Base-by-base conservation (phyloP, 2,329 filamentous ascomycete species). In the Lasiodiplodia hormozganensis region DNA sequence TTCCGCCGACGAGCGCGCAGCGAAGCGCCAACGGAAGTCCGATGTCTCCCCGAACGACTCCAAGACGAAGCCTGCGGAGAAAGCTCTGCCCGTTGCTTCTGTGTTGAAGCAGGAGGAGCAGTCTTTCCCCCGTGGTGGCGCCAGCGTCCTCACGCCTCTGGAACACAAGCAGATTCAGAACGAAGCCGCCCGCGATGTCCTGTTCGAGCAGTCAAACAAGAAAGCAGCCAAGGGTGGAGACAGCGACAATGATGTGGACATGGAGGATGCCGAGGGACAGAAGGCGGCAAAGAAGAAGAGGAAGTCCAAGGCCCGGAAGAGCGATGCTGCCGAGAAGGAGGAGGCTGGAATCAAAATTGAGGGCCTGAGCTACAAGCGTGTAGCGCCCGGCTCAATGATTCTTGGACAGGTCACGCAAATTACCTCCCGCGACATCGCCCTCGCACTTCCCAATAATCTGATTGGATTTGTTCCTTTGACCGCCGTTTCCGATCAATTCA, bases 131-230 rank as follows among this genome's bases (percentile, higher is more conserved):
- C 89, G 96, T 85, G 96, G 96, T 68, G 96, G 96, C 53, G 95
- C 89, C 65, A 96, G 93, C 76, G 86, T 97, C 65, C 83, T 99
- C 77, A 97, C 96, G 2, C 94, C 96, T 23, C 84, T 99, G 64
- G 96, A 99, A 79, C 92, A 96, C 78, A 97, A 97, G 82, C 93
- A 98, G 81, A 98, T 99, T 71, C 91, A 96, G 75, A 90, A 96
- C 69, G 92, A 98, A 80, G 96, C 96, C 56, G 96, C 92, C 76
- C 90, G 91, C 74, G 96, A 99, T 84, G 96, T 94, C 51, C 84
- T 96, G 49, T 96, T 95, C 77, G 96, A 98, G 80, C 90, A 96
- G 74, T 88, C 80, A 12, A 81, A 81, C n/a, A 88, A 86, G 78
- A 90, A 87, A 81, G 70, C 91, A 84, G 81, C 77, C 77, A 71